phyloP scores from a whole-genome alignment of 164 flowering plant genomes.

The Santalum album region DNA sequence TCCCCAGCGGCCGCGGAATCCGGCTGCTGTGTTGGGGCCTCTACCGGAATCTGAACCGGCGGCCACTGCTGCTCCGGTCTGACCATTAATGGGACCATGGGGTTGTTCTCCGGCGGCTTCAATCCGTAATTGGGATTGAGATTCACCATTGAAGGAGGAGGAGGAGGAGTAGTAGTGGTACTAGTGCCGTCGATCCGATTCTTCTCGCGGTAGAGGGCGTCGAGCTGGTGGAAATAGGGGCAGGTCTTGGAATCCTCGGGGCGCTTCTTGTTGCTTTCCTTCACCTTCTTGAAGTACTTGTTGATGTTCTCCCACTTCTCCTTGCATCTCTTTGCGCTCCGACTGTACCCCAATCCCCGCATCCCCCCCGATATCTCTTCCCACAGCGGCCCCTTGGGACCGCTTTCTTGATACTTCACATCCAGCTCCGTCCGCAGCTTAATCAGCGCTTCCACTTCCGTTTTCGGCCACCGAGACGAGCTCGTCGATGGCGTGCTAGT shows the following conservation, averaged over 20 bases:
- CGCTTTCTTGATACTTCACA: constrained; percentile 46
- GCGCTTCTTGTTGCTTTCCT: constrained; percentile 60
- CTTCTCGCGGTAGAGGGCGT: constrained; percentile 50
- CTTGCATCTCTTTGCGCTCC: constrained; percentile 69
- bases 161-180: not conserved
- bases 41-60: constrained; percentile 6
- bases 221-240: constrained; percentile 64
- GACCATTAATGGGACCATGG: constrained; percentile 37
- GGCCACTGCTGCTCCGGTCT: constrained; percentile 66
- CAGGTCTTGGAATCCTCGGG: constrained; percentile 74
- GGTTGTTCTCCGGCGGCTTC: not conserved
- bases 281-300: constrained; percentile 81
- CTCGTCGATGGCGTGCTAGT: constrained; percentile 8
- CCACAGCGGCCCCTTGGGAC: constrained; percentile 77
- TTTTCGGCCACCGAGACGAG: constrained; percentile 74
- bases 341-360: constrained; percentile 45
- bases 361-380: constrained; percentile 65
- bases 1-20: constrained; percentile 11
- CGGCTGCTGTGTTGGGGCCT: not conserved
- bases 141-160: no score
- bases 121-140: not conserved
- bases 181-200: constrained; percentile 13
- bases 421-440: constrained; percentile 41
- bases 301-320: constrained; percentile 91
- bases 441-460: constrained; percentile 54